phyloP scores from a whole-genome alignment of 257 asterid species.

The Leonotis leonurus region DNA sequence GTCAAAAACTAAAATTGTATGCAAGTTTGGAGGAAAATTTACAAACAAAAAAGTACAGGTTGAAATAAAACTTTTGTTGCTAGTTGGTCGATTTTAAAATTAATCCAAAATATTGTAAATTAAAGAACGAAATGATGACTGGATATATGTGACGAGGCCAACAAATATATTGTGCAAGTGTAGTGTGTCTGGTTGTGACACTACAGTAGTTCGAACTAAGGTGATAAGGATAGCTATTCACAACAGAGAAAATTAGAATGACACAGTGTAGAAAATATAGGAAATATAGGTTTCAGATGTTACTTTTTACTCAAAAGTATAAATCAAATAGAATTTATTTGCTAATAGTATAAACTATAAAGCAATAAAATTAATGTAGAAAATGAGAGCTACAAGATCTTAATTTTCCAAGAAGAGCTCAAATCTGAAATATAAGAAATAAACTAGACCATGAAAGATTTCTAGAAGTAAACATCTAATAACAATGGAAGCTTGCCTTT shows the following conservation, averaged over 20 bases:
- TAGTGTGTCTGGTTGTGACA: background rate
- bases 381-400: background rate
- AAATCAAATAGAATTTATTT: background rate
- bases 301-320: background rate
- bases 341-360: background rate
- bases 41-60: background rate
- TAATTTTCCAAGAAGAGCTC: background rate
- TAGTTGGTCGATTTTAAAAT: background rate
- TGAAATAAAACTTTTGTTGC: background rate
- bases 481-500: constrained; percentile 43
- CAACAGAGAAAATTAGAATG: background rate
- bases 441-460: too few relatives aligned
- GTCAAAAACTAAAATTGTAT: background rate
- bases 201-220: background rate
- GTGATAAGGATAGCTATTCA: background rate
- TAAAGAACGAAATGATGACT: background rate
- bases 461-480: background rate
- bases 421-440: background rate
- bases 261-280: background rate
- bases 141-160: background rate
- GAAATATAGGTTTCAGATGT: background rate
- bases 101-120: background rate
- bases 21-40: background rate
- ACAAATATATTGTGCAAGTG: background rate
- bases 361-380: background rate